Conservation (phyloP, 176 grass and related monocot genomes). For the Phoenix roebelenii region DNA sequence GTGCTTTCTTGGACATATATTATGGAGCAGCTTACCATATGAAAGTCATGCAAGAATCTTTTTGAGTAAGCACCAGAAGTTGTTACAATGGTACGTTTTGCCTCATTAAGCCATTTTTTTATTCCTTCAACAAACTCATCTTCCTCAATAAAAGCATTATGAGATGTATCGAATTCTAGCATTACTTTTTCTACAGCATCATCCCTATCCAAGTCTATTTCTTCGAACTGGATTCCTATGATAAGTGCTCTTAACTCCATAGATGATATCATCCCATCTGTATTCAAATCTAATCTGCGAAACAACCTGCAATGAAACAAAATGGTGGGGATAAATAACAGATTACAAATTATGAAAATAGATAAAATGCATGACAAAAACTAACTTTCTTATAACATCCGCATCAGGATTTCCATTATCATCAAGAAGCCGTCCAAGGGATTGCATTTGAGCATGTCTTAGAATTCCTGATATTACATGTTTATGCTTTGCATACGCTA, state of each 20-base stretch:
- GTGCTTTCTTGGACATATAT: too few species aligned
- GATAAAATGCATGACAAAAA: background rate
- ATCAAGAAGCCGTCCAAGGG: conserved; percentile 44
- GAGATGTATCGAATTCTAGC: conserved; percentile 58
- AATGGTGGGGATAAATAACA: too few species aligned
- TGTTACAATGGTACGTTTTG: conserved; percentile 19
- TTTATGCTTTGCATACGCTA: conserved; percentile 82
- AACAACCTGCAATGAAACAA: conserved; percentile 49
- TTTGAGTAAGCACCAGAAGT: conserved; percentile 26
- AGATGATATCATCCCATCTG: conserved; percentile 38
- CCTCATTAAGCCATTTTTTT: conserved; percentile 54
- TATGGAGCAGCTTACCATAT: conserved; percentile 21
- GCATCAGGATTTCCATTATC: conserved; percentile 52
- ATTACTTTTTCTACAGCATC: conserved; percentile 49
- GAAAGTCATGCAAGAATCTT: conserved; percentile 58
- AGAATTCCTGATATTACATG: conserved; percentile 97
- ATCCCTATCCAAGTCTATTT: conserved; percentile 44
- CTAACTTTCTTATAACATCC: conserved; percentile 54
- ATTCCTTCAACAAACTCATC: conserved; percentile 58
- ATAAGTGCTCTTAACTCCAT: conserved; percentile 68
- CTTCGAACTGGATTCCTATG: conserved; percentile 48
- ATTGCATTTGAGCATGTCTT: conserved; percentile 32
- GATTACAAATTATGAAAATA: background rate
- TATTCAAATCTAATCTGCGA: conserved; percentile 54
- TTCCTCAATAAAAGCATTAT: conserved; percentile 39